phyloP scores from a whole-genome alignment of 192 early-diverging fungal species.

The Entrophospora sp. region DNA sequence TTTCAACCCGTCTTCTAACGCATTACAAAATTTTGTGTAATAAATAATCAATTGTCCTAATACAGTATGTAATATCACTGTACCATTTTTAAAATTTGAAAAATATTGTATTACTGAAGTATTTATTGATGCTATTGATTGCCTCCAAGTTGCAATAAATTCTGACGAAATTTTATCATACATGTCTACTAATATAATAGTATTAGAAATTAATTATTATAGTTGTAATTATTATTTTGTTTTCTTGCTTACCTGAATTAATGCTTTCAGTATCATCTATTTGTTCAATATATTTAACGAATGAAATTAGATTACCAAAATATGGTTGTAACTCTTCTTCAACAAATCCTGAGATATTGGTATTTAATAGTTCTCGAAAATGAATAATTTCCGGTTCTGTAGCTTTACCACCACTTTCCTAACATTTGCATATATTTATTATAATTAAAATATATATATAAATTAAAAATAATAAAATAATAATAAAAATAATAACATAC shows the following conservation, averaged over 20 bases:
- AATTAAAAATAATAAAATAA: neutral
- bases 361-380: slow-evolving; percentile 50
- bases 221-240: too few species aligned
- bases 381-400: slow-evolving; percentile 45
- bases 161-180: slow-evolving; percentile 59
- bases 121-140: slow-evolving; percentile 68
- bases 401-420: slow-evolving; percentile 43
- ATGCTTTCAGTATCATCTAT: slow-evolving; percentile 49
- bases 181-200: too few species aligned
- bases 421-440: neutral
- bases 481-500: slow-evolving; percentile 42
- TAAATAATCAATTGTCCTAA: slow-evolving; percentile 84
- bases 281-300: slow-evolving; percentile 65
- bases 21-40: slow-evolving; percentile 80
- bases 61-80: slow-evolving; percentile 80
- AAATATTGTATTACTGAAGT: slow-evolving; percentile 84
- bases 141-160: slow-evolving; percentile 79
- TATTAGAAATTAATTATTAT: too few species aligned
- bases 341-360: slow-evolving; percentile 71
- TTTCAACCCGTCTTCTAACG: slow-evolving; percentile 67
- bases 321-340: slow-evolving; percentile 77
- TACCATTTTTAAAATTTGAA: slow-evolving; percentile 93
- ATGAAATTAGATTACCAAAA: slow-evolving; percentile 74
- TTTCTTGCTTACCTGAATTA: slow-evolving; percentile 38
- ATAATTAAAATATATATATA: neutral